These are phyloP conservation scores for Neofusicoccum umdonicola DNA, from an alignment of 2,329 filamentous ascomycete species.

Conservation along the genomic window DNA sequence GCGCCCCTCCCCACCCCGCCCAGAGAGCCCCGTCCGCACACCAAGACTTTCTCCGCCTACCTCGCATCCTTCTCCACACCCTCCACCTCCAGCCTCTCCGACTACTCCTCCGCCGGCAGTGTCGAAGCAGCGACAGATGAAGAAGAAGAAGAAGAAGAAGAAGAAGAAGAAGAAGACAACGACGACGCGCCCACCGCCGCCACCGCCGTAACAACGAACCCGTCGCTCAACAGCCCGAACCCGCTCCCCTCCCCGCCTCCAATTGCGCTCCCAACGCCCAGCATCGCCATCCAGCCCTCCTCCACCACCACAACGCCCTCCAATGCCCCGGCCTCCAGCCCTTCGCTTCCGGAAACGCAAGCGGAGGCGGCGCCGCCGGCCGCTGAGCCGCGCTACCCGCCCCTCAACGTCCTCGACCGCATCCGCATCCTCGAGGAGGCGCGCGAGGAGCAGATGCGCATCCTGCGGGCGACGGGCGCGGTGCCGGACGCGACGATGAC, in stretches of 20 bases:
- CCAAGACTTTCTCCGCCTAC: background rate
- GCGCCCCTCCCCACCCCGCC: background rate
- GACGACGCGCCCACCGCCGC: too few relatives aligned
- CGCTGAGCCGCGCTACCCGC: background rate
- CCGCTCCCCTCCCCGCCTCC: background rate
- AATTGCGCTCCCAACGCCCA: background rate
- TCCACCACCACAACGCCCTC: too few relatives aligned
- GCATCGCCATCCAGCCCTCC: background rate
- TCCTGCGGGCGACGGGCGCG: background rate
- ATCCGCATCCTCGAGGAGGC: conserved; percentile 5
- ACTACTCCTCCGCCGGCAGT: too few relatives aligned
- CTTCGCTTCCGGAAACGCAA: background rate
- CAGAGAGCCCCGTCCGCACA: background rate
- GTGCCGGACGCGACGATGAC: background rate
- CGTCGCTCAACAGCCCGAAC: background rate
- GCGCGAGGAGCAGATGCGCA: background rate
- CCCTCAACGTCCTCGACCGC: conserved; percentile 5
- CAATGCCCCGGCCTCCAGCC: too few relatives aligned
- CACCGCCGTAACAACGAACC: background rate
- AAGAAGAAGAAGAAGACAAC: background rate
- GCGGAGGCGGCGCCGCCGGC: background rate
- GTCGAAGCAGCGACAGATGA: background rate
- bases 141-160: background rate
- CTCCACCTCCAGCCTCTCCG: too few relatives aligned
- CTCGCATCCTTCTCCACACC: too few relatives aligned